A percentile compares a stretch with the other conserved stretches of the same genome.
Evolutionary conservation across 129 eudicot genomes (phyloP).

Genomic region (Flaveria trinervia): DNA sequence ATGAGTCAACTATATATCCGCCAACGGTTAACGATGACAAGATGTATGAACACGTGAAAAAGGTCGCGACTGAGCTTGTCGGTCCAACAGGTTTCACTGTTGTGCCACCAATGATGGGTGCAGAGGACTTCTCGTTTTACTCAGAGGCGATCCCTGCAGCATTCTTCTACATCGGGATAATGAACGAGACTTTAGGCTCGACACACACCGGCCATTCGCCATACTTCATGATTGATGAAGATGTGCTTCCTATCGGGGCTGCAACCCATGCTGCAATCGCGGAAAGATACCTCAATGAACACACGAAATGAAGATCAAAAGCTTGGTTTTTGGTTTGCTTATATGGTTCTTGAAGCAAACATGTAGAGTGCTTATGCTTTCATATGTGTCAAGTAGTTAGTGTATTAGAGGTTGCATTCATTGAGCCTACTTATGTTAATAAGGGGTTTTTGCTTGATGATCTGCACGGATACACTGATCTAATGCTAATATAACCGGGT

Average conservation of each 20-base stretch:
- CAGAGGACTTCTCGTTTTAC: constrained; percentile 92
- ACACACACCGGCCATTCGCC: constrained; percentile 81
- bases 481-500: neutral
- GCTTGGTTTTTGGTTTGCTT: no score
- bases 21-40: constrained; percentile 76
- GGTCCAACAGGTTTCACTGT: constrained; percentile 59
- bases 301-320: neutral
- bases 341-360: no score
- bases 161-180: constrained; percentile 78
- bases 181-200: constrained; percentile 73
- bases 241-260: constrained; percentile 84
- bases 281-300: constrained; percentile 72
- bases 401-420: no score
- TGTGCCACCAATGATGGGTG: constrained; percentile 84
- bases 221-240: constrained; percentile 85
- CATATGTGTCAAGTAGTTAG: no score
- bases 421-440: no score
- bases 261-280: constrained; percentile 90
- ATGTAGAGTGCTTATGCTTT: no score
- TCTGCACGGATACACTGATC: constrained; percentile 12
- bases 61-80: constrained; percentile 58
- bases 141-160: constrained; percentile 78
- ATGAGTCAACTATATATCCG: constrained; percentile 65
- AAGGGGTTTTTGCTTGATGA: constrained; percentile 20
- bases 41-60: constrained; percentile 71